phyloP scores from a whole-genome alignment of 2,329 filamentous ascomycete genomes.

The Lasiodiplodia sp. region DNA sequence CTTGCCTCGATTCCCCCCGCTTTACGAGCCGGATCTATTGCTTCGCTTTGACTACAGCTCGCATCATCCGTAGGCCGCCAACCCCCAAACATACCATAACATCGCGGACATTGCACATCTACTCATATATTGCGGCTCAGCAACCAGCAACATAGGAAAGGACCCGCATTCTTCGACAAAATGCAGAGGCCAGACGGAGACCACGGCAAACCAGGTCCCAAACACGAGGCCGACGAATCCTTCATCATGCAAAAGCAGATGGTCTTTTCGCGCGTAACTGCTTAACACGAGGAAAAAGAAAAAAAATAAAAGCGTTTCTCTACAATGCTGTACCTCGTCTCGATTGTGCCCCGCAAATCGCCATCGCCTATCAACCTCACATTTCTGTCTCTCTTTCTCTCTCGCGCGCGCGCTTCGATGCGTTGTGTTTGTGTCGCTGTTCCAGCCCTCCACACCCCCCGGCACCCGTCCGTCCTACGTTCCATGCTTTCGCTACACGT shows the following conservation, averaged over 20 bases:
- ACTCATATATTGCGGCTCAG: constrained; percentile 9
- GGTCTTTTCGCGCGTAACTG: background rate
- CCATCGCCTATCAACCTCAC: background rate
- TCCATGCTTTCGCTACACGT: background rate
- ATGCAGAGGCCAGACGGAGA: background rate
- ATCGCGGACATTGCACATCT: background rate
- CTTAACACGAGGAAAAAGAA: background rate
- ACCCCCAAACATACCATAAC: background rate
- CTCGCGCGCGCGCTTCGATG: background rate
- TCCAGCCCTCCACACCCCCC: background rate
- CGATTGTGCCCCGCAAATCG: background rate
- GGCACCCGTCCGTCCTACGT: background rate
- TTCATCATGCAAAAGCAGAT: background rate
- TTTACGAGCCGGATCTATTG: background rate
- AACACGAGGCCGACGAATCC: background rate
- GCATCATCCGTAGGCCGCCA: background rate
- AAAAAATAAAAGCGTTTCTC: background rate
- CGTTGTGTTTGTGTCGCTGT: background rate
- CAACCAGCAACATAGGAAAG: background rate
- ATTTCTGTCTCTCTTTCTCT: too few relatives aligned
- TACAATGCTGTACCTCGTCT: background rate
- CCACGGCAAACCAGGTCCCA: background rate
- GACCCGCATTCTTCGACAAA: background rate
- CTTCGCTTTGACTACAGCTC: background rate
- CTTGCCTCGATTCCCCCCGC: background rate